Evolutionary conservation across 2,329 filamentous ascomycete genomes (phyloP), one percentile per base, ranked within the genome.

Genomic region (Colletotrichum trifolii): DNA sequence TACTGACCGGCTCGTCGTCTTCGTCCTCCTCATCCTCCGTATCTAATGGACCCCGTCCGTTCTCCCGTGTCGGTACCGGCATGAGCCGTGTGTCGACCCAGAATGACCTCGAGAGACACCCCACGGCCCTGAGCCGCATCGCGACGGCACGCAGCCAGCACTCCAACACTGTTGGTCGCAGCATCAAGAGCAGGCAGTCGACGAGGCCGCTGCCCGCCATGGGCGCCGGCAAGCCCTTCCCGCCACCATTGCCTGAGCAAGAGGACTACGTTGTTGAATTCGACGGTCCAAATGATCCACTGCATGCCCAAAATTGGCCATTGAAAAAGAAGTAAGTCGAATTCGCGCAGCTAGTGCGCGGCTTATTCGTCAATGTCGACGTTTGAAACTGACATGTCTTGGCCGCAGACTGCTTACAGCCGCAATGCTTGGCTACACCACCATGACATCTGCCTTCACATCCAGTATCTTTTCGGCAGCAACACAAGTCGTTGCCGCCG

Each of bases 251-350:
- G 46, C 91, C 91, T 2, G 87, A 89, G 12, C 83, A 85, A 70
- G 91, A 94, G 71, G 88, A 92, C 68, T 95, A 94, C 73, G 91
- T 94, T 0, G 91, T 94, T 47, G 91, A 93, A 76, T 97, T 97
- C 73, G 90, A 94, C 70, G 94, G 93, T 0, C 90, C 88, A 1
- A 85, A 94, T 68, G 94, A 97, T 72, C 93, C 93, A 2, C 73
- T 94, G 66, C 93, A 97, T 76, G 91, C 93, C 1, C 91, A 95
- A 79, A 97, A 97, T 75, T 97, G 94, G 94, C 85, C 91, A 0
- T 73, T 91, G 58, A 86, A 81, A 73, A 94, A 92, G 81, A 97
- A 97, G 88, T 87, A 76, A 73, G 84, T 82, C 3, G 12, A 33
- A 43, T 17, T 59, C 49, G 34, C 40, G 34, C 56, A 10, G 25